These are phyloP conservation scores for Thermomyces lanuginosus DNA, from an alignment of 2,329 filamentous ascomycete genomes.

Conservation along the genomic window DNA sequence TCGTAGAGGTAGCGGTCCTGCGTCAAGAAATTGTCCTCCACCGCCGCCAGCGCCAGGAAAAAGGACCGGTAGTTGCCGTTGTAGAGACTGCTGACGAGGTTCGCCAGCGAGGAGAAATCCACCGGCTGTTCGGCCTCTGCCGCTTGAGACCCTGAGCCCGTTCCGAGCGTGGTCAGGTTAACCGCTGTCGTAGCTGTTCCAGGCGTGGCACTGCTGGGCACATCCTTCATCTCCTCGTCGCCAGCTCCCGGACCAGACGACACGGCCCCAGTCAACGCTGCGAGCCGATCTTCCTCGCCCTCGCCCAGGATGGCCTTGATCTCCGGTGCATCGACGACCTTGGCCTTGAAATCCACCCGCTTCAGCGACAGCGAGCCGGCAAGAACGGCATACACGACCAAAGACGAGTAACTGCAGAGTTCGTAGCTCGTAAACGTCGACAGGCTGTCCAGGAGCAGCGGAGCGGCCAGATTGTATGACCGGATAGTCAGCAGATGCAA, in stretches of 20 bases:
- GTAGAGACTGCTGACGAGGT: constrained; percentile 82
- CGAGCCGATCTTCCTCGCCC: constrained; percentile 70
- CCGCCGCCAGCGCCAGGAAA: constrained; percentile 73
- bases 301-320: constrained; percentile 93
- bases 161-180: constrained; percentile 73
- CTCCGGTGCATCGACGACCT: constrained; percentile 95
- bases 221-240: constrained; percentile 60
- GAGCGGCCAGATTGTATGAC: constrained; percentile 76
- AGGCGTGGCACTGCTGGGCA: constrained; percentile 36
- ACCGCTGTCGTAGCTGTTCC: constrained; percentile 51
- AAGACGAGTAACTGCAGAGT: constrained; percentile 85
- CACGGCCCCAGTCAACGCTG: constrained; percentile 62
- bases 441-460: constrained; percentile 85
- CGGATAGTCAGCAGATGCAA: constrained; percentile 83
- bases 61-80: constrained; percentile 86
- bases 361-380: constrained; percentile 89
- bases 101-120: constrained; percentile 76
- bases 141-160: constrained; percentile 44
- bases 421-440: constrained; percentile 98
- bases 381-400: constrained; percentile 90
- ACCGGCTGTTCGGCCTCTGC: constrained; percentile 65
- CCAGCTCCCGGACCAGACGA: constrained; percentile 63
- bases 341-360: constrained; percentile 96
- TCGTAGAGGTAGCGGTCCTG: constrained; percentile 92
- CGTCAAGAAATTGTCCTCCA: constrained; percentile 85